Base-by-base conservation (phyloP, 805 yeast genomes). In the Wickerhamiella vanderwaltii region DNA sequence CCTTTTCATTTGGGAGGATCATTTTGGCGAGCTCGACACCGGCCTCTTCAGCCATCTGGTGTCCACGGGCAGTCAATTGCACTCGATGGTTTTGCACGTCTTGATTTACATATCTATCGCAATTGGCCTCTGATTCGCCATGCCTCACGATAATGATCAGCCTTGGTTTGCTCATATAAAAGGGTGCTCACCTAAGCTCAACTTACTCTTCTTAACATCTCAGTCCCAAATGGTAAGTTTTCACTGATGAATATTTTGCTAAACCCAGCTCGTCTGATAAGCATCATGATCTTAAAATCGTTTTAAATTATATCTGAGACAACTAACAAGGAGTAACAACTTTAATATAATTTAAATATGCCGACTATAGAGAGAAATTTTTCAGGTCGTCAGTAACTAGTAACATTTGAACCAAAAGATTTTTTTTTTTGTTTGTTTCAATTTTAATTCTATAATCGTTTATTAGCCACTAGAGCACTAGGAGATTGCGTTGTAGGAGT, bases 101-200 rank as follows among this genome's bases (percentile, higher is more conserved):
- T 43, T 79, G 66, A 58, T 87, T 87, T 40, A 87, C 86, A 1
- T 75, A 63, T 56, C 87, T 86, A 60, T 87, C 94, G 48, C 69
- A 74, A 61, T 87, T 87, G 6, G 95, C 93, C 54, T 83, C 93
- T 4, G 91, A 79, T 55, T 87, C 95, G 19, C 96, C 96, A 57
- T 87, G 96, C 49, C 96, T 75, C 9, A 87, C 76, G 20, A 87
- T 66, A 39, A 87, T 65, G 20, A 87, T 84, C 24, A 86, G 67
- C 75, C 74, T 43, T 25, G 40, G 40, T 24, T 37, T 37, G 22
- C 35, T 31, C 35, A 31, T 31, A 31, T 31, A n/a, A 18, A n/a
- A n/a, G n/a, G n/a, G n/a, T n/a, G 9, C 26, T 23, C 26, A 7
- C 11, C 26, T 7, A 23, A 23, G 26, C 26, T 23, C 26, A 11